A percentile compares a stretch with the other conserved stretches of the same genome.
phyloP scores from a whole-genome alignment of 768 basidiomycete species.

The Tulasnella sp. region DNA sequence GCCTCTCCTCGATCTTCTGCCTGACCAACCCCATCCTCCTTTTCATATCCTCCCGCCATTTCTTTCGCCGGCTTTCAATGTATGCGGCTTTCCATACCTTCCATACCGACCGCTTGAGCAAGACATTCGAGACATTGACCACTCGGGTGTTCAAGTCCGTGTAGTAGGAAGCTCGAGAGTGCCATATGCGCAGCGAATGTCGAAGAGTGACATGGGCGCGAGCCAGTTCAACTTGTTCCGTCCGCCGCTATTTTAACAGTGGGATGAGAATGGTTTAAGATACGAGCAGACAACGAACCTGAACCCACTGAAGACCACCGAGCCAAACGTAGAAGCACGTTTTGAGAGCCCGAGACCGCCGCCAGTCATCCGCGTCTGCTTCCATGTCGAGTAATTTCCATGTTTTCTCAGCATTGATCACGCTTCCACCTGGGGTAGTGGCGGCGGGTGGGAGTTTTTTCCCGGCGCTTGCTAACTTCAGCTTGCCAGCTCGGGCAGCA shows the following conservation, averaged over 20 bases:
- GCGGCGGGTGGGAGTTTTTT: not conserved
- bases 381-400: conserved; percentile 57
- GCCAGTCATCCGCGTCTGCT: conserved; percentile 60
- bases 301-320: conserved; percentile 61
- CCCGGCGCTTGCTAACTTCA: not conserved
- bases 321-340: conserved; percentile 72
- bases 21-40: conserved; percentile 56
- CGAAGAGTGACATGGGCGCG: conserved; percentile 58
- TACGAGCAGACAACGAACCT: conserved; percentile 42
- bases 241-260: conserved; percentile 53
- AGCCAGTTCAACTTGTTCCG: conserved; percentile 59
- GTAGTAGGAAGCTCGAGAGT: conserved; percentile 34
- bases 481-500: conserved; percentile 11
- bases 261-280: conserved; percentile 21
- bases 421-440: not conserved
- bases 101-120: conserved; percentile 39
- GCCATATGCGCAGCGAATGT: conserved; percentile 55
- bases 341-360: conserved; percentile 53
- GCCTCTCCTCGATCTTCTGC: conserved; percentile 45
- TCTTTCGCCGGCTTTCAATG: conserved; percentile 47
- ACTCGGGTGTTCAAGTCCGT: conserved; percentile 40
- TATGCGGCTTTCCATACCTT: conserved; percentile 48
- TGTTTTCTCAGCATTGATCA: conserved; percentile 49
- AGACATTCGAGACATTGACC: conserved; percentile 38
- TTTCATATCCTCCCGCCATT: conserved; percentile 66